Conservation (phyloP, 2,329 filamentous ascomycete genomes). For the Fusarium floridanum region DNA sequence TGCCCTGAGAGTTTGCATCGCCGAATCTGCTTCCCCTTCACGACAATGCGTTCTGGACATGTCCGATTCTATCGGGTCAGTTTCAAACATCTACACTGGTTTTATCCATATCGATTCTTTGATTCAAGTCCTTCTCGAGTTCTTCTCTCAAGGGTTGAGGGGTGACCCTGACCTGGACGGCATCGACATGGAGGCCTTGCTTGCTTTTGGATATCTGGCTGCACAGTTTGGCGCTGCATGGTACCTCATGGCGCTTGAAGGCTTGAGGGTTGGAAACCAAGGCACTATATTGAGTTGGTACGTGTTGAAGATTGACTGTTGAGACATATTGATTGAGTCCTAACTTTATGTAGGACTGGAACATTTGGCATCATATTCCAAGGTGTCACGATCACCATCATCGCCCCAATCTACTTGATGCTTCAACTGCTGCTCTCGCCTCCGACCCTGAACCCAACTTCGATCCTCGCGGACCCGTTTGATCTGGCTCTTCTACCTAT, state of each 20-base stretch:
- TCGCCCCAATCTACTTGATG: slow-evolving; percentile 35
- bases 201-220: slow-evolving; percentile 36
- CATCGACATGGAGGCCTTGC: slow-evolving; percentile 26
- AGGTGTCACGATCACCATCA: slow-evolving; percentile 34
- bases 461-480: slow-evolving; percentile 22
- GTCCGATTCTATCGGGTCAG: slow-evolving; percentile 9
- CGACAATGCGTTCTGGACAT: slow-evolving; percentile 27
- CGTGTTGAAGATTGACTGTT: background rate
- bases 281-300: slow-evolving; percentile 35
- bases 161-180: background rate
- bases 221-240: slow-evolving; percentile 41
- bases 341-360: slow-evolving; percentile 25
- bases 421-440: slow-evolving; percentile 34
- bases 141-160: slow-evolving; percentile 35
- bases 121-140: slow-evolving; percentile 32
- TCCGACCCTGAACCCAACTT: background rate
- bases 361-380: slow-evolving; percentile 38
- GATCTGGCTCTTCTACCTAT: slow-evolving; percentile 29
- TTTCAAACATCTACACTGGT: background rate
- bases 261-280: slow-evolving; percentile 26
- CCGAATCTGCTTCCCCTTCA: background rate
- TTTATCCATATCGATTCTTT: slow-evolving; percentile 8
- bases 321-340: fast-evolving
- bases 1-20: slow-evolving; percentile 22
- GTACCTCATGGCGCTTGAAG: slow-evolving; percentile 36